A percentile compares a stretch with the other conserved stretches of the same genome.
Evolutionary conservation across 768 basidiomycete genomes (phyloP).

Genomic region (Cystobasidium onofrii): DNA sequence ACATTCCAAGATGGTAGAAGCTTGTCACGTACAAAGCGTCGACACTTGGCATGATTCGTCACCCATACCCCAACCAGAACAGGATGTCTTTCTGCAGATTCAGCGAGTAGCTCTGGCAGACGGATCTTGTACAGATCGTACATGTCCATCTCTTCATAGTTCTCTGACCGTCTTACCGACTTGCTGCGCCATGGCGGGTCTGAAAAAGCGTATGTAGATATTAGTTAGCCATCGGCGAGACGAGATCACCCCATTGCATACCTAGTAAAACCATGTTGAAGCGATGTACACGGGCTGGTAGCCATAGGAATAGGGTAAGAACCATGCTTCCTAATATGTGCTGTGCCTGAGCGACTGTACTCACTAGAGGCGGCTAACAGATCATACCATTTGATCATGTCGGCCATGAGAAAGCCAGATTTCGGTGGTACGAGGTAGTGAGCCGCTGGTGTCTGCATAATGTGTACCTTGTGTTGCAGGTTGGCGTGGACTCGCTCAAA

Average conservation of each 20-base stretch:
- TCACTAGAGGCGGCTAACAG: not conserved
- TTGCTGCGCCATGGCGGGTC: slow-evolving; percentile 27
- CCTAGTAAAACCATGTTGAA: slow-evolving; percentile 18
- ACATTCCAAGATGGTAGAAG: slow-evolving; percentile 11
- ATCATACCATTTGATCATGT: slow-evolving; percentile 7
- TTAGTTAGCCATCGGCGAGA: not conserved
- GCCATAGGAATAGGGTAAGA: not conserved
- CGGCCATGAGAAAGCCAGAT: slow-evolving; percentile 19
- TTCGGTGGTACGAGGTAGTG: not conserved
- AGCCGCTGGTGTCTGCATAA: not conserved
- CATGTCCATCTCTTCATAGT: slow-evolving; percentile 23
- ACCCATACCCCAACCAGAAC: slow-evolving; percentile 25
- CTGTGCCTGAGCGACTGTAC: not conserved
- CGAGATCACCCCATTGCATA: not conserved
- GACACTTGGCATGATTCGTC: slow-evolving; percentile 26
- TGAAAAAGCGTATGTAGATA: not conserved
- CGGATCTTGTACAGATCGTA: slow-evolving; percentile 25
- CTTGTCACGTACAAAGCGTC: slow-evolving; percentile 16
- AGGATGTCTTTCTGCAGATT: not conserved
- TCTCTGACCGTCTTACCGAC: slow-evolving; percentile 10
- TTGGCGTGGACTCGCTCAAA: not conserved
- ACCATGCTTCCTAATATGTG: not conserved
- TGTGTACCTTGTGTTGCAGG: not conserved
- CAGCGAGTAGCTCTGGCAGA: not conserved
- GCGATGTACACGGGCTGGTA: not conserved